These are phyloP conservation scores for Brassica cretica DNA, from an alignment of 345 rosid genomes.

Conservation along the genomic window DNA sequence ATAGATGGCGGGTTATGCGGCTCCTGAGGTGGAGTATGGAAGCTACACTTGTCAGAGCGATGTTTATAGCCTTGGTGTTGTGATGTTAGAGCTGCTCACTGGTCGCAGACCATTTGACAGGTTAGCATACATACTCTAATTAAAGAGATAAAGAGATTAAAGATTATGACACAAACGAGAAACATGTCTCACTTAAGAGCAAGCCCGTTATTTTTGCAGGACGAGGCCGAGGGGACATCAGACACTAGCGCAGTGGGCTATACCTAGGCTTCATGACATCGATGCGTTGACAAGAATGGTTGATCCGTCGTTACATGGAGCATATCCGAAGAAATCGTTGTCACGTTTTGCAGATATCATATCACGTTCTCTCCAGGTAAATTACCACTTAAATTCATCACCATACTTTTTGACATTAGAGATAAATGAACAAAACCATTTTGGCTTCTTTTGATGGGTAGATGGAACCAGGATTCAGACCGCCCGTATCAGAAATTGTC, in stretches of 20 bases:
- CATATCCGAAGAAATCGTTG: constrained; percentile 70
- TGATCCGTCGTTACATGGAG: constrained; percentile 68
- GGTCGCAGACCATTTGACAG: constrained; percentile 83
- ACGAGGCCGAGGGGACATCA: constrained; percentile 76
- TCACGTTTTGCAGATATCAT: constrained; percentile 97
- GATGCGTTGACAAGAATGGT: constrained; percentile 85
- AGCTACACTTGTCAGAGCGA: constrained; percentile 84
- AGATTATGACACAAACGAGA: constrained; percentile 17
- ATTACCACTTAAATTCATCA: constrained; percentile 12
- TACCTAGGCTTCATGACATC: constrained; percentile 84
- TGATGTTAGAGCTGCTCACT: constrained; percentile 91
- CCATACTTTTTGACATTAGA: not conserved
- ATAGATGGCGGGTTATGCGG: constrained; percentile 68
- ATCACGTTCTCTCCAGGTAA: constrained; percentile 82
- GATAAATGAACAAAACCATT: not conserved
- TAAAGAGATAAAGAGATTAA: not conserved
- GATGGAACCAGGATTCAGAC: constrained; percentile 92
- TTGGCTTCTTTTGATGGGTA: constrained; percentile 24
- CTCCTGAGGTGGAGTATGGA: constrained; percentile 81
- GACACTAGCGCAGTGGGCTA: constrained; percentile 84
- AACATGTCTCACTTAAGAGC: constrained; percentile 2
- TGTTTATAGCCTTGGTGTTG: constrained; percentile 89
- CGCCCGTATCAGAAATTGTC: constrained; percentile 76
- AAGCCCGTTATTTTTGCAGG: constrained; percentile 38
- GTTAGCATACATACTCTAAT: constrained; percentile 36